phyloP scores from a whole-genome alignment of 2,329 filamentous ascomycete genomes.

The Myriosclerotinia scirpicola region DNA sequence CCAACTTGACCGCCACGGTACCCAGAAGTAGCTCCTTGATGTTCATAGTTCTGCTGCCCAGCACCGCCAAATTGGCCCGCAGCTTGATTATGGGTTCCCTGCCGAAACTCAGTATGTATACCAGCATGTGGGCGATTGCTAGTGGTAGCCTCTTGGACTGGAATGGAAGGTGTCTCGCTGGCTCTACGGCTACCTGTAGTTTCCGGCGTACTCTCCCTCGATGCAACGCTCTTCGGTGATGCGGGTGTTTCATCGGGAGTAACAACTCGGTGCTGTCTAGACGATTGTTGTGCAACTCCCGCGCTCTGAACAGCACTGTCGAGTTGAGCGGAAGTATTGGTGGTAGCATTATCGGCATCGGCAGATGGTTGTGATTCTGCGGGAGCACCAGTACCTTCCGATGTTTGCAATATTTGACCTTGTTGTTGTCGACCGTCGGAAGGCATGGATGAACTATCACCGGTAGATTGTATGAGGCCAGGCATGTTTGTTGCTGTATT shows the following conservation, averaged over 20 bases:
- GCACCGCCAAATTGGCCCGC: not conserved
- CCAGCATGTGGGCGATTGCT: not conserved
- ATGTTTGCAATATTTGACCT: not conserved
- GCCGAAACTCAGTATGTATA: no score
- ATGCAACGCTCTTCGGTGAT: no score
- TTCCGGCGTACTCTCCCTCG: not conserved
- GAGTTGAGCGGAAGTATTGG: not conserved
- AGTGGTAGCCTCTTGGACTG: no score
- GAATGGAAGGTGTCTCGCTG: not conserved
- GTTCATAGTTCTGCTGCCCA: not conserved
- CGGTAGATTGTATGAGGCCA: no score
- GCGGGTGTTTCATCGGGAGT: not conserved
- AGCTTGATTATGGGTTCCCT: not conserved
- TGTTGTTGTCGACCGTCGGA: no score
- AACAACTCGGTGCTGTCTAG: no score
- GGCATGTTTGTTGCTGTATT: no score
- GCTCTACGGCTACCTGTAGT: not conserved
- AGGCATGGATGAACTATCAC: no score
- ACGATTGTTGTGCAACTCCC: not conserved
- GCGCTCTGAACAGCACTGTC: not conserved
- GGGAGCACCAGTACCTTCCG: not conserved
- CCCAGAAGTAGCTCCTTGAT: not conserved
- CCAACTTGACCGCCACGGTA: no score
- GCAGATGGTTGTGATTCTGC: not conserved
- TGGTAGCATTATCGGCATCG: not conserved